These are phyloP conservation scores for Geotrichum candidum DNA, from an alignment of 1,139 yeast genomes.

Conservation along the genomic window DNA sequence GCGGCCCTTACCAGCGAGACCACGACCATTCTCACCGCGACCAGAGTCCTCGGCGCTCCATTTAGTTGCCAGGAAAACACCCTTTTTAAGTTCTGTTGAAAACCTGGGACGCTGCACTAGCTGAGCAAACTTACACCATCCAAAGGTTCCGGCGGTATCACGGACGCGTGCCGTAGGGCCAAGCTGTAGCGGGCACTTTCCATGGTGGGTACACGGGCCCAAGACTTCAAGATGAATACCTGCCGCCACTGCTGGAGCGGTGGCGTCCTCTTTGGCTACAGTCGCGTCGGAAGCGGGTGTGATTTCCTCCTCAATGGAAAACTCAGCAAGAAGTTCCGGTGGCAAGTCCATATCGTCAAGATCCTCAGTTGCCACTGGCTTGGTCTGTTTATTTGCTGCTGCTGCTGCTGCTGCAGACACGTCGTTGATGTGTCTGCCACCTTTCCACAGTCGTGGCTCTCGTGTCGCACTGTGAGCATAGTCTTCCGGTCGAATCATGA, in stretches of 20 bases:
- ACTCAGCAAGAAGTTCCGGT: conserved; percentile 34
- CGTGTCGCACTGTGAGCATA: conserved; percentile 51
- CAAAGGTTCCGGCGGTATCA: conserved; percentile 50
- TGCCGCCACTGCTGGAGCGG: not conserved
- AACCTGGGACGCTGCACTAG: conserved; percentile 71
- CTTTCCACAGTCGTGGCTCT: conserved; percentile 64
- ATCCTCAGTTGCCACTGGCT: conserved; percentile 36
- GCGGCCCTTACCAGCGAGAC: conserved; percentile 61
- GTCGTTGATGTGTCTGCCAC: conserved; percentile 39
- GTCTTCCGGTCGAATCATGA: conserved; percentile 78
- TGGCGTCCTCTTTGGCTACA: not conserved
- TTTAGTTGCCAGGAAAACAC: conserved; percentile 61
- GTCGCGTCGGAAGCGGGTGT: conserved; percentile 17
- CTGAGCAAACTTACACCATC: conserved; percentile 72
- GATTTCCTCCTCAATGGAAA: conserved; percentile 35
- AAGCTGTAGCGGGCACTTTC: conserved; percentile 77
- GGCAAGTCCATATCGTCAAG: conserved; percentile 41
- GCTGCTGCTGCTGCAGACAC: not conserved
- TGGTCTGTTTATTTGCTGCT: not conserved
- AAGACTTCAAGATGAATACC: conserved; percentile 39
- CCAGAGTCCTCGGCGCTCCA: conserved; percentile 55
- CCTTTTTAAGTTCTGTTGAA: conserved; percentile 75
- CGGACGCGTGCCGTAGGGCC: conserved; percentile 61
- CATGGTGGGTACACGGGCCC: conserved; percentile 92
- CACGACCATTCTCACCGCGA: conserved; percentile 38